Base-by-base conservation (phyloP, 75 land plant genomes). In the Pinus albicaulis region DNA sequence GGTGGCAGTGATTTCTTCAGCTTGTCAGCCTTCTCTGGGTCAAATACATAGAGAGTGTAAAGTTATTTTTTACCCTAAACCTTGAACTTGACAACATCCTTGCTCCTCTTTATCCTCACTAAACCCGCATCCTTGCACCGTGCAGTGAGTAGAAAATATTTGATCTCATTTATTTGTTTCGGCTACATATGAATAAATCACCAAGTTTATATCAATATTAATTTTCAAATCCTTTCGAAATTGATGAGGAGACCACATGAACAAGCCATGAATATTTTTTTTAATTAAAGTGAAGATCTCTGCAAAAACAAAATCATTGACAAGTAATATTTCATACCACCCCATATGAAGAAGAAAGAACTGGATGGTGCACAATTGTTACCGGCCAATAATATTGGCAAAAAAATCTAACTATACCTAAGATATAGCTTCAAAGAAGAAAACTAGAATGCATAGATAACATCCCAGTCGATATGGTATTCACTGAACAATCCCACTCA, bases 1-100 rank as follows among this genome's bases (percentile, higher is more conserved):
- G 94, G 96, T 6, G 96, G 96, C 70, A 93, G 94, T 36, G 96
- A 93, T 69, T 93, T 92, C 85, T 91, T 93, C 84, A 93, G 77
- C 85, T 93, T 93, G 77, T 93, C 90, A 22, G 96, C 96, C 85
- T 93, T 93, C 81, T 91, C 96, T 3, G 90, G 23, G 75, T 93
- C 94, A 77, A 81, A 85, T 60, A 93, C 96, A 78, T 88, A 91
- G 6, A 93, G 86, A 7, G 94, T 93, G 82, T 93, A 93, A 22
- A 93, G 88, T 82, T 89, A 93, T 77, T 86, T 93, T 58, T 89
- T 83, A 85, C 96, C 91, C 58, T 94, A 85, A 8, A 93, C 94
- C 82, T 93, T 93, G 79, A 93, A 93, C 86, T 93, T 93, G 7
- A 93, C 96, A 13, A 91, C 96, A 84, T 87, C 87, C 83, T 86